A percentile compares a stretch with the other conserved stretches of the same genome.
Conservation (phyloP, 2,329 filamentous ascomycete species). For the Colletotrichum sp. region DNA sequence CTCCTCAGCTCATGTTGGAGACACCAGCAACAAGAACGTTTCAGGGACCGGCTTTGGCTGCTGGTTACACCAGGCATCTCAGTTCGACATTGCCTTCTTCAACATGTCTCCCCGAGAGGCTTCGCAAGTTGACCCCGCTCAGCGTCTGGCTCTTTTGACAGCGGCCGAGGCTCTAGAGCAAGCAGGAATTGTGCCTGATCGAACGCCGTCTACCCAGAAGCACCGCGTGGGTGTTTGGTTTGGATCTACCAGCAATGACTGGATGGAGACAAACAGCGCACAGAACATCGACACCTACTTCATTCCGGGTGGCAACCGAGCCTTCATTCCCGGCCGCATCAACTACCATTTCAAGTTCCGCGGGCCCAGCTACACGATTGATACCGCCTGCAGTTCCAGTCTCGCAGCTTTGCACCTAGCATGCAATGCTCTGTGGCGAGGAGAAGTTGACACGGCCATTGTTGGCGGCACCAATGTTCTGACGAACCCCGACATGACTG, state of each 20-base stretch:
- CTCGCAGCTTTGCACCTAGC: conserved; percentile 73
- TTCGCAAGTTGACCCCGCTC: conserved; percentile 74
- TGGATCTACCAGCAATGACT: conserved; percentile 78
- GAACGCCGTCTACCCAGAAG: conserved; percentile 66
- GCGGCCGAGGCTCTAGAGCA: conserved; percentile 83
- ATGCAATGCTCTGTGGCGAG: conserved; percentile 49
- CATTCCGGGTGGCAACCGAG: conserved; percentile 56
- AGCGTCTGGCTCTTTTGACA: conserved; percentile 73
- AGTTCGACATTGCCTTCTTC: conserved; percentile 74
- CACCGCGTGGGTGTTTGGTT: conserved; percentile 74
- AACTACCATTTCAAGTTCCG: conserved; percentile 82
- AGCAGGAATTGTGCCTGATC: conserved; percentile 71
- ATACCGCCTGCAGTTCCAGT: conserved; percentile 81
- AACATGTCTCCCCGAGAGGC: conserved; percentile 74
- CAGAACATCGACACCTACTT: conserved; percentile 66
- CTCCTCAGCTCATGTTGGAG: neutral
- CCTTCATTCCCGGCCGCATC: conserved; percentile 64
- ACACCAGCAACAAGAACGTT: neutral
- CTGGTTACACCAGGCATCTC: conserved; percentile 66
- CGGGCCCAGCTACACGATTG: conserved; percentile 74
- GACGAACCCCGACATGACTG: conserved; percentile 81
- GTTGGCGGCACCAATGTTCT: conserved; percentile 79
- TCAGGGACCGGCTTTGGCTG: conserved; percentile 31
- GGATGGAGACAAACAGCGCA: conserved; percentile 75
- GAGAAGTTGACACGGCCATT: conserved; percentile 77